Evolutionary conservation across 306 rosid genomes (phyloP).

Genomic region (Gleditsia sinensis): DNA sequence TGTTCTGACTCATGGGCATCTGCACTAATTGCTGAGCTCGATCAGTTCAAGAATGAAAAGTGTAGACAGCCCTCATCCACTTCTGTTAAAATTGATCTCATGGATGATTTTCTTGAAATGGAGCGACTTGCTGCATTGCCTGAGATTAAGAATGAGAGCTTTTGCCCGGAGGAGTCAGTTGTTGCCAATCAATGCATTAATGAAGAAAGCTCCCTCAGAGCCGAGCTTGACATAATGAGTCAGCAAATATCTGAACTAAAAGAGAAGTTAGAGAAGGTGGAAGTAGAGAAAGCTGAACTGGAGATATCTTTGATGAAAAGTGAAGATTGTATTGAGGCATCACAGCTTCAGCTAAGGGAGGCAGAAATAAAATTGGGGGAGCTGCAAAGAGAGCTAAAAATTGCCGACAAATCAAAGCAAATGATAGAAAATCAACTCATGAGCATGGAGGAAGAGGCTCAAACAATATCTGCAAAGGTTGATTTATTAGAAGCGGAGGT

Average conservation of each 20-base stretch:
- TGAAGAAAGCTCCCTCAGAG: conserved; percentile 53
- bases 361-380: conserved; percentile 63
- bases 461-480: conserved; percentile 58
- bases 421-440: conserved; percentile 60
- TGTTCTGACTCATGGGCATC: conserved; percentile 83
- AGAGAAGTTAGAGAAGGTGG: conserved; percentile 55
- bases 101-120: conserved; percentile 96
- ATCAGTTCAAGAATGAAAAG: conserved; percentile 80
- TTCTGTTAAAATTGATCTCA: conserved; percentile 64
- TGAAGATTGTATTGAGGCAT: conserved; percentile 54
- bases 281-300: conserved; percentile 65
- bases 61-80: conserved; percentile 44
- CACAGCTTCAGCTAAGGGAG: conserved; percentile 60
- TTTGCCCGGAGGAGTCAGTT: conserved; percentile 39
- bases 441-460: conserved; percentile 66
- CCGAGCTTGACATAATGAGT: conserved; percentile 66
- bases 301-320: conserved; percentile 57
- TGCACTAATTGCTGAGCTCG: conserved; percentile 75
- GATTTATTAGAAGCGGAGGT: conserved; percentile 55
- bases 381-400: conserved; percentile 57
- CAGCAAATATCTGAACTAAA: conserved; percentile 57
- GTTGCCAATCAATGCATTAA: conserved; percentile 29
- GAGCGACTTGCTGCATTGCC: conserved; percentile 72
- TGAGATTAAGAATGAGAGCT: conserved; percentile 42
- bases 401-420: conserved; percentile 59